Evolutionary conservation across 202 grass and related monocot species (phyloP), one percentile per base, ranked within the genome.

Genomic region (Digitaria exilis): DNA sequence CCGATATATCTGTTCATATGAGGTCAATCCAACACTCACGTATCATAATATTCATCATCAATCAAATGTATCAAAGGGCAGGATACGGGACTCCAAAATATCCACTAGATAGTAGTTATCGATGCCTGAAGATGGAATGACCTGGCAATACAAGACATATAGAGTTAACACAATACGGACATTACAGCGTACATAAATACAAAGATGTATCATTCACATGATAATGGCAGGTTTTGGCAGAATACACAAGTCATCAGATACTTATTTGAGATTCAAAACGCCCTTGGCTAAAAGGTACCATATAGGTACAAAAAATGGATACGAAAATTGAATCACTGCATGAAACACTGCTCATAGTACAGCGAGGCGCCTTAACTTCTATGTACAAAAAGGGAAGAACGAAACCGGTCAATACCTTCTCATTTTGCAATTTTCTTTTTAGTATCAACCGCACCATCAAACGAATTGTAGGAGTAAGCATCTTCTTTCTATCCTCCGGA

Each of bases 21-120:
- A 42, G 73, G 88, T 90, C 73, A 90, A 90, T 75, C 60, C 50
- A 86, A 83, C 49, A 86, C 4, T 79, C 41, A 51, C 30, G 37
- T 74, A 74, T 10, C 19, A 73, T 26, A 79, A 34, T 60, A 63
- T 70, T 51, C 59, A 24, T 35, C n/a, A 59, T 35, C 70, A 80
- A 71, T 81, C 76, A 74, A 89, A 74, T 54, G 35, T 68, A 81
- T 26, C 37, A 22, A 82, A n/a, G 19, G 24, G 2, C 4, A 90
- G 95, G 95, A 98, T 98, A 98, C 92, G 90, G 51, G 92, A 95
- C 77, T 95, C 96, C 87, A 98, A 81, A 5, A 73, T 78, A 55
- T 90, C 85, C 73, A 98, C 89, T 59, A 98, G 84, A 78, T 75
- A 30, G 61, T 89, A 90, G 70, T 93, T 92, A 87, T 98, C 88